Conservation (phyloP, 1,284 basidiomycete genomes). For the Sanguinoderma infundibulare region DNA sequence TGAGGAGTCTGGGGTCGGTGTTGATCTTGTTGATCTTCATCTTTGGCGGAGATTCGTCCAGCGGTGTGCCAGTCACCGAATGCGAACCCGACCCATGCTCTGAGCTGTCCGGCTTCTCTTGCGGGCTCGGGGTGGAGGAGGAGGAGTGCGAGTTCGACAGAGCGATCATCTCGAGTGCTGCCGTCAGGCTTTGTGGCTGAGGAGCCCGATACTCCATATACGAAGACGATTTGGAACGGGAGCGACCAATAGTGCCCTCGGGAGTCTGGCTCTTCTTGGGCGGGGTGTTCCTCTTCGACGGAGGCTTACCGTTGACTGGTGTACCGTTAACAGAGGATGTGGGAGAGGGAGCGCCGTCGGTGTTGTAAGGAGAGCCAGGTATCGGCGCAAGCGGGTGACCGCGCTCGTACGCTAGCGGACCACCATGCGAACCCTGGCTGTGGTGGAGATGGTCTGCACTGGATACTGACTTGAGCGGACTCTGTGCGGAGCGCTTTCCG, state of each 20-base stretch:
- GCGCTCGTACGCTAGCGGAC: slow-evolving; percentile 36
- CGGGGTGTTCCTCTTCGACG: slow-evolving; percentile 36
- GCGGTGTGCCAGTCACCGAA: slow-evolving; percentile 9
- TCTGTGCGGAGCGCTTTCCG: slow-evolving; percentile 19
- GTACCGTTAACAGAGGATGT: slow-evolving; percentile 35
- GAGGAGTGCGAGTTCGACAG: slow-evolving; percentile 29
- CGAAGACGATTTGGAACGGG: slow-evolving; percentile 53
- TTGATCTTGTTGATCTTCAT: slow-evolving; percentile 22
- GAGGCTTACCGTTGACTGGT: slow-evolving; percentile 13
- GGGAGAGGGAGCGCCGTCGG: slow-evolving; percentile 53
- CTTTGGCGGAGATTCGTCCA: slow-evolving; percentile 20
- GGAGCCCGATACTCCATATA: slow-evolving; percentile 40
- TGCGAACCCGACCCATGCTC: slow-evolving; percentile 20
- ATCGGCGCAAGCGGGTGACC: slow-evolving; percentile 57
- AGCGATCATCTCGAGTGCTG: slow-evolving; percentile 43
- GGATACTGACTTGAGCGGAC: slow-evolving; percentile 19
- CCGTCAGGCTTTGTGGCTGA: slow-evolving; percentile 43
- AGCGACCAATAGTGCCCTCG: slow-evolving; percentile 38
- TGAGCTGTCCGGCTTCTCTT: slow-evolving; percentile 19
- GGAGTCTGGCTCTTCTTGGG: slow-evolving; percentile 26
- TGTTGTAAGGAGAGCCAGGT: slow-evolving; percentile 60
- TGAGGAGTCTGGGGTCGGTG: slow-evolving; percentile 22
- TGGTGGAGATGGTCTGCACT: slow-evolving; percentile 24
- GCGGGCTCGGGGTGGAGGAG: slow-evolving; percentile 12
- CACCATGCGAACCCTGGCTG: slow-evolving; percentile 25